A percentile compares a stretch with the other conserved stretches of the same genome.
phyloP scores from a whole-genome alignment of 2,329 filamentous ascomycete species.

The Ceratocystis cubensis region DNA sequence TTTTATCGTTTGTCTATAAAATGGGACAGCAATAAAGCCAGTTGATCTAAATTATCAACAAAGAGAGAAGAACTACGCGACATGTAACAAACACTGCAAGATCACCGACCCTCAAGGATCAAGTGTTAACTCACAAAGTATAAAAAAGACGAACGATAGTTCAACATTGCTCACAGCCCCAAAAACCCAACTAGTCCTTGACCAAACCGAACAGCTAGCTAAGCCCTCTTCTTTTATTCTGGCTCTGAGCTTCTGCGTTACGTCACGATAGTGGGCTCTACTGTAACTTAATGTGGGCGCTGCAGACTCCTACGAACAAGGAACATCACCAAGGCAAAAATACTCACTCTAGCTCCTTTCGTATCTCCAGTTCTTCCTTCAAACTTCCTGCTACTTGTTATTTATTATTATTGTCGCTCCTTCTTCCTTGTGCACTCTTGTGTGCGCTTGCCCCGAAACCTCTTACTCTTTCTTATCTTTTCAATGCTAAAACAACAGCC shows the following conservation, averaged over 20 bases:
- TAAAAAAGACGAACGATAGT: too few relatives aligned
- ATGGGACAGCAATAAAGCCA: too few relatives aligned
- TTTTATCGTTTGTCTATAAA: not conserved
- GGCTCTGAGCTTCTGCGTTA: not conserved
- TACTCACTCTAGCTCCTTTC: not conserved
- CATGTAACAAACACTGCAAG: too few relatives aligned
- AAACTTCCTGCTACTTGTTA: not conserved
- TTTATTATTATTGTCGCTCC: not conserved
- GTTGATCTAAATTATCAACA: too few relatives aligned
- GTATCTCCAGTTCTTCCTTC: not conserved
- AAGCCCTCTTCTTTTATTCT: not conserved
- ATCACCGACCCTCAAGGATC: too few relatives aligned
- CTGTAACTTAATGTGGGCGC: not conserved
- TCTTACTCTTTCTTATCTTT: not conserved
- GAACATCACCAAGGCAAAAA: not conserved
- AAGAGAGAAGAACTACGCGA: not conserved
- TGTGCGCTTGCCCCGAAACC: too few relatives aligned
- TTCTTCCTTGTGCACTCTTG: not conserved
- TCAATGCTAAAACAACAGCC: not conserved
- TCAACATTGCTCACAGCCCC: not conserved
- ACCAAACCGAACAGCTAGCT: not conserved
- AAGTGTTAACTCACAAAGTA: too few relatives aligned
- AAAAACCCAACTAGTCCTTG: not conserved
- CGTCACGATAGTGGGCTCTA: not conserved
- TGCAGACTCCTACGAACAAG: not conserved